phyloP scores from a whole-genome alignment of 2,329 filamentous ascomycete genomes.

The Aspergillus hortae region DNA sequence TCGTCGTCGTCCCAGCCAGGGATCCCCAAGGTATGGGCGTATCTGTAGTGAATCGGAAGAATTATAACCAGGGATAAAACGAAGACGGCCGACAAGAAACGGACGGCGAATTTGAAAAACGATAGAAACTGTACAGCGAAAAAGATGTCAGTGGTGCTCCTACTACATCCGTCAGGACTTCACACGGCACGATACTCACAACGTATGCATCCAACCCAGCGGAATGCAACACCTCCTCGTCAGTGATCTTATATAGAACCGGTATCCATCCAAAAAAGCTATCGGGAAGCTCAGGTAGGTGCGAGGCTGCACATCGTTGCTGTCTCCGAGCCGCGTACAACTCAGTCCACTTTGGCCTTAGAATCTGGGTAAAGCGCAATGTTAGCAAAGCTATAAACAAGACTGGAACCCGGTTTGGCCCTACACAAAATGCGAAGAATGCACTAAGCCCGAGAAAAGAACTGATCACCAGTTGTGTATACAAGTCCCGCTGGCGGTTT shows the following conservation, averaged over 20 bases:
- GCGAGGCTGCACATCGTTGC: slow-evolving; percentile 61
- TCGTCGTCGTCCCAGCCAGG: slow-evolving; percentile 36
- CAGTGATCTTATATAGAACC: slow-evolving; percentile 75
- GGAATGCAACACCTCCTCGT: slow-evolving; percentile 83
- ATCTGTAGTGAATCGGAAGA: slow-evolving; percentile 77
- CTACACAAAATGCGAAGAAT: slow-evolving; percentile 46
- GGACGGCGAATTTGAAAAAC: slow-evolving; percentile 94
- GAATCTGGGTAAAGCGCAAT: slow-evolving; percentile 50
- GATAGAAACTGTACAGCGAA: slow-evolving; percentile 64
- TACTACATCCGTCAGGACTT: neutral
- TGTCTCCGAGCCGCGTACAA: slow-evolving; percentile 87
- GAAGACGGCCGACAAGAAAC: slow-evolving; percentile 73
- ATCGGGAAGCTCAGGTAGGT: slow-evolving; percentile 75
- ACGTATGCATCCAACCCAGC: slow-evolving; percentile 95
- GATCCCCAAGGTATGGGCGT: slow-evolving; percentile 43
- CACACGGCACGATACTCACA: slow-evolving; percentile 46
- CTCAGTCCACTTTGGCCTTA: slow-evolving; percentile 86
- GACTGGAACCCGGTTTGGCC: slow-evolving; percentile 6
- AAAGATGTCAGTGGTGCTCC: neutral
- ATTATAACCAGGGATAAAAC: slow-evolving; percentile 79
- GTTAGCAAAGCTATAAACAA: slow-evolving; percentile 9
- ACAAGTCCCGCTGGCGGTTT: slow-evolving; percentile 36
- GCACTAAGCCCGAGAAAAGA: slow-evolving; percentile 40
- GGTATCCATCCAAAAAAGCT: slow-evolving; percentile 93
- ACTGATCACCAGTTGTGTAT: slow-evolving; percentile 44